Evolutionary conservation across 2,329 filamentous ascomycete genomes (phyloP).

Genomic region (Microdochium trichocladiopsis): DNA sequence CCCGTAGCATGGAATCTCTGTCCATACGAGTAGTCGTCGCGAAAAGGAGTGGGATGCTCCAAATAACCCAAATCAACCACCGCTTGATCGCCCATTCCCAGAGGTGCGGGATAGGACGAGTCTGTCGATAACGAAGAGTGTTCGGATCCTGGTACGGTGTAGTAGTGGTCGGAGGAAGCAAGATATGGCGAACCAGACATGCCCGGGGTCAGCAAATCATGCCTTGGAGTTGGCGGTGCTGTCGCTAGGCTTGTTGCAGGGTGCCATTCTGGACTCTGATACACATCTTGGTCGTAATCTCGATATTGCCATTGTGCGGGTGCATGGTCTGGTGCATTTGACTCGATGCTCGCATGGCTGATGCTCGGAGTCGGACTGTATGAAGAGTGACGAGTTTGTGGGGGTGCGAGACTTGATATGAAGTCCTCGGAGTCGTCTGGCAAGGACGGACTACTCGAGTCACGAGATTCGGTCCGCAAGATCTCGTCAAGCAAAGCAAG

Average conservation of each 20-base stretch:
- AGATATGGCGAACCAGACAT: too few species aligned
- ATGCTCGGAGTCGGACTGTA: not conserved
- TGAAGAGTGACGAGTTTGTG: not conserved
- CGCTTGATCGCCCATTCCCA: too few species aligned
- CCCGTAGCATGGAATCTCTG: not conserved
- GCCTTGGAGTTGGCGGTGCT: too few species aligned
- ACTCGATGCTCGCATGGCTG: not conserved
- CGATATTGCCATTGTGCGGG: not conserved
- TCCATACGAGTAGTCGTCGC: too few species aligned
- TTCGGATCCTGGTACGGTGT: too few species aligned
- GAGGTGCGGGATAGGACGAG: too few species aligned
- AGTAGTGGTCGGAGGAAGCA: too few species aligned
- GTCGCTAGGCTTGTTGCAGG: slow-evolving; percentile 1
- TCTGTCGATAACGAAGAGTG: too few species aligned
- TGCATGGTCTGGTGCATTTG: not conserved
- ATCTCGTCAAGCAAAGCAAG: slow-evolving; percentile 30
- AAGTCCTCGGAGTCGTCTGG: not conserved
- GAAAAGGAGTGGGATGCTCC: too few species aligned
- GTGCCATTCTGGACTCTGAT: not conserved
- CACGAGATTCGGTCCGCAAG: slow-evolving; percentile 20
- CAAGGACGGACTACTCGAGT: slow-evolving; percentile 17
- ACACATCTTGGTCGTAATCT: not conserved
- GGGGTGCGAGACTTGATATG: not conserved
- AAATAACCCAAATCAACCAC: too few species aligned
- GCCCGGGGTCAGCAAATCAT: too few species aligned